Evolutionary conservation across 805 yeast genomes (phyloP).

Genomic region (Yarrowia phangngaensis): DNA sequence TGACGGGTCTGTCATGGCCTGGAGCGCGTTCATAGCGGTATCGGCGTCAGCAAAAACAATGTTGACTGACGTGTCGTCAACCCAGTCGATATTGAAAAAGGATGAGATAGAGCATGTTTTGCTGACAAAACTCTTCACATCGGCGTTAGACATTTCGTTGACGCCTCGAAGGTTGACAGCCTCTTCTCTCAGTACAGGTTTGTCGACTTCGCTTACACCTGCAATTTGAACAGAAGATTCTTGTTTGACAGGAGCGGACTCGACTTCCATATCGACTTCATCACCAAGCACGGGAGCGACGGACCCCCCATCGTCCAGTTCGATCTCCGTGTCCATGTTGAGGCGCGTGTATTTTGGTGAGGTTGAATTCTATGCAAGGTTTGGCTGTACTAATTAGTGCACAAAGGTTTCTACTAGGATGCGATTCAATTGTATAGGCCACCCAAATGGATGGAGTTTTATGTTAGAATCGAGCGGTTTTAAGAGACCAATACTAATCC

Average conservation of each 20-base stretch:
- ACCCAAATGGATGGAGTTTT: too few species aligned
- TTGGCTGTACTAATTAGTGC: too few species aligned
- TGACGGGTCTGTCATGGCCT: constrained; percentile 39
- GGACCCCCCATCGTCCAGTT: constrained; percentile 11
- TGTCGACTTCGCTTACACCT: neutral
- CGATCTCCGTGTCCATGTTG: constrained; percentile 20
- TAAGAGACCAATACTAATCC: too few species aligned
- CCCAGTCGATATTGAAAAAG: constrained; percentile 22
- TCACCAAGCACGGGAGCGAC: constrained; percentile 12
- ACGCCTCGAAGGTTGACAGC: constrained; percentile 23
- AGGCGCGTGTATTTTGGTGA: constrained; percentile 1
- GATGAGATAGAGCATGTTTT: constrained; percentile 12
- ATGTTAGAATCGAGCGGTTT: too few species aligned
- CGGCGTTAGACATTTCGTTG: constrained; percentile 23
- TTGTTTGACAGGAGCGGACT: constrained; percentile 10
- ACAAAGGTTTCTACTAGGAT: too few species aligned
- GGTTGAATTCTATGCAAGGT: constrained; percentile 7
- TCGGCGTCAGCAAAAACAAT: constrained; percentile 48
- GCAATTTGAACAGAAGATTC: neutral
- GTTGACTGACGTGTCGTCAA: constrained; percentile 39
- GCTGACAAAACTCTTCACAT: constrained; percentile 15
- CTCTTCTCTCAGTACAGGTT: constrained; percentile 14
- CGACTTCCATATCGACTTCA: constrained; percentile 13
- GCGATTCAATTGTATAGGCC: too few species aligned
- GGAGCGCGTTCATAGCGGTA: constrained; percentile 43